These are phyloP conservation scores for Phialophora expanda DNA, from an alignment of 2,329 filamentous ascomycete species.

Conservation along the genomic window DNA sequence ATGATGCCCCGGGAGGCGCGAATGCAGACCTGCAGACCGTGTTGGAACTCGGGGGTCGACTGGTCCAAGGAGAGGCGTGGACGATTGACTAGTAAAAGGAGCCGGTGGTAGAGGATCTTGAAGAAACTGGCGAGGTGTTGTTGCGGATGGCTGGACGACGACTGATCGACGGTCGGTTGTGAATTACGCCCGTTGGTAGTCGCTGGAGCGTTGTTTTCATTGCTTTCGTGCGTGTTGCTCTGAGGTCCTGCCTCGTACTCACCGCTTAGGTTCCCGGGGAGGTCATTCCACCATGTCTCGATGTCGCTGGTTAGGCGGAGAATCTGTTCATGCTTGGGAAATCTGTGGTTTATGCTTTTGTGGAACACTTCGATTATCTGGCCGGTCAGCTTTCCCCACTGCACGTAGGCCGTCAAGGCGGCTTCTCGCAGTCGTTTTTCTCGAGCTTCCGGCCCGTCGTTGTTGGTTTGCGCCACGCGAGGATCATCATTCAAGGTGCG, in stretches of 20 bases:
- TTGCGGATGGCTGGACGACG: constrained; percentile 21
- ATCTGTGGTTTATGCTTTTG: constrained; percentile 50
- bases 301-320: constrained; percentile 49
- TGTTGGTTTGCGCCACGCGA: constrained; percentile 24
- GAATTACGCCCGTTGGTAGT: constrained; percentile 13
- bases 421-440: constrained; percentile 42
- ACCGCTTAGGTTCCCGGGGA: constrained; percentile 41
- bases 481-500: constrained; percentile 19
- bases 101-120: constrained; percentile 50
- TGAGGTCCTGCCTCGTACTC: constrained; percentile 25
- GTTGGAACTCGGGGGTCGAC: constrained; percentile 48
- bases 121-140: constrained; percentile 45
- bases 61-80: constrained; percentile 48
- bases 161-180: background rate
- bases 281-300: constrained; percentile 52
- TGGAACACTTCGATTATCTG: constrained; percentile 51
- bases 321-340: constrained; percentile 47
- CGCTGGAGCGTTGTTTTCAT: constrained; percentile 6
- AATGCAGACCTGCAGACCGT: constrained; percentile 50
- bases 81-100: constrained; percentile 49
- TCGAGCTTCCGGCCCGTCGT: constrained; percentile 30
- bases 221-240: constrained; percentile 2
- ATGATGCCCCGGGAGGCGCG: constrained; percentile 48
- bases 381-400: constrained; percentile 49
- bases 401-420: constrained; percentile 48